Percentiles rank a stretch among this genome's conserved stretches.
phyloP scores from a whole-genome alignment of 2,329 filamentous ascomycete species.

The Penicillium sp. region DNA sequence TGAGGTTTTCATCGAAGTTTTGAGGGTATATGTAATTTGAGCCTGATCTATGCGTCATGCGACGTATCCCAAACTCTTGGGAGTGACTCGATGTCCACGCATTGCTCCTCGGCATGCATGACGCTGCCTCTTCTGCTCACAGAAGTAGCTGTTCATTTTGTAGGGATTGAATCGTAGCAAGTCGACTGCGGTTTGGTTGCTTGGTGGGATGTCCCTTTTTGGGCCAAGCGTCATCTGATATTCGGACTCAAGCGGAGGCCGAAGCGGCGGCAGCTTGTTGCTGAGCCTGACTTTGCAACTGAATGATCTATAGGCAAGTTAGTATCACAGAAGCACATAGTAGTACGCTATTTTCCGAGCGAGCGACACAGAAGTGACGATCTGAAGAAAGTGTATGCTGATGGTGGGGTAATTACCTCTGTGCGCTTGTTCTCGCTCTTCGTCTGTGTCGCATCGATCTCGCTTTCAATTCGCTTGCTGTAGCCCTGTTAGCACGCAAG shows the following conservation, averaged over 20 bases:
- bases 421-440: constrained; percentile 66
- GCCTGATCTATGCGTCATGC: not conserved
- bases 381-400: not conserved
- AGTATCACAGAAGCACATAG: constrained; percentile 7
- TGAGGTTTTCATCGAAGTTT: constrained; percentile 6
- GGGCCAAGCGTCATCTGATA: not conserved
- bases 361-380: not conserved
- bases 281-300: constrained; percentile 42
- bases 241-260: constrained; percentile 33
- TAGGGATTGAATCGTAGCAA: not conserved
- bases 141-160: not conserved
- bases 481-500: constrained; percentile 6
- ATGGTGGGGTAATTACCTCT: constrained; percentile 53
- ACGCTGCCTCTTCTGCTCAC: not conserved
- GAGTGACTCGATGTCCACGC: not conserved
- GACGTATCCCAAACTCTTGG: not conserved
- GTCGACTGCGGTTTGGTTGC: not conserved
- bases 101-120: not conserved
- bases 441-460: constrained; percentile 65
- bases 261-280: constrained; percentile 34
- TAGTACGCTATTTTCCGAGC: not conserved
- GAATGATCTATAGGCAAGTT: constrained; percentile 36
- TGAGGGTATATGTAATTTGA: constrained; percentile 20
- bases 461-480: constrained; percentile 67
- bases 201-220: constrained; percentile 2